A percentile compares a stretch with the other conserved stretches of the same genome.
These are phyloP conservation scores for Barbatosphaeria neglecta DNA, from an alignment of 495 filamentous ascomycete species.

Conservation along the genomic window DNA sequence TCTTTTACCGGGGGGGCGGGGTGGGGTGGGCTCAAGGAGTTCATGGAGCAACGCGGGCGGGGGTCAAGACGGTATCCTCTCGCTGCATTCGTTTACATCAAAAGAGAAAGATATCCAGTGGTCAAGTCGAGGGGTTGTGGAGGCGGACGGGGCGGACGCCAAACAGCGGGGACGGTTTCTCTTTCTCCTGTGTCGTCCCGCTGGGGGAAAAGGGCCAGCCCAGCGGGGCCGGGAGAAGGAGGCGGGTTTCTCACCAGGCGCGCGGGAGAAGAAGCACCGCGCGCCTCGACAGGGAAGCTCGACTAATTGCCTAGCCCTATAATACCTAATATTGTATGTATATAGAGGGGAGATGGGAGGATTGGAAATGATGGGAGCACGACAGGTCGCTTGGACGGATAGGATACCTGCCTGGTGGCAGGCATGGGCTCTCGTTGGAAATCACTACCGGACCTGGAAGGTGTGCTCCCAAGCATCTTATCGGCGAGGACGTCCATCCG, in stretches of 20 bases:
- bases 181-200: background rate
- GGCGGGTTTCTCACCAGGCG: background rate
- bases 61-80: constrained; percentile 9
- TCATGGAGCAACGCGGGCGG: constrained; percentile 30
- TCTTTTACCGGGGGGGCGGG: constrained; percentile 5
- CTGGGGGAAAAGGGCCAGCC: background rate
- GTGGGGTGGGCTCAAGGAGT: constrained; percentile 32
- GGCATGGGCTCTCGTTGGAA: no score
- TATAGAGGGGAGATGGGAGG: no score
- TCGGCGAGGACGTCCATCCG: no score
- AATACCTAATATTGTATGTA: constrained; percentile 2
- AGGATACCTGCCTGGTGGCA: no score
- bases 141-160: constrained; percentile 1
- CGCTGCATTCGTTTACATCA: constrained; percentile 27
- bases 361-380: no score
- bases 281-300: background rate
- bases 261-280: background rate
- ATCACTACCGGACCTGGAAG: no score
- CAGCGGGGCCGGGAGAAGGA: background rate
- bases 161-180: background rate
- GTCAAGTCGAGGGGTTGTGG: constrained; percentile 6
- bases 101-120: constrained; percentile 1
- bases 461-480: no score
- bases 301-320: constrained; percentile 1
- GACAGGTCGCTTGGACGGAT: no score